Conservation (phyloP, 176 grass and related monocot genomes). For the Juncus effusus region DNA sequence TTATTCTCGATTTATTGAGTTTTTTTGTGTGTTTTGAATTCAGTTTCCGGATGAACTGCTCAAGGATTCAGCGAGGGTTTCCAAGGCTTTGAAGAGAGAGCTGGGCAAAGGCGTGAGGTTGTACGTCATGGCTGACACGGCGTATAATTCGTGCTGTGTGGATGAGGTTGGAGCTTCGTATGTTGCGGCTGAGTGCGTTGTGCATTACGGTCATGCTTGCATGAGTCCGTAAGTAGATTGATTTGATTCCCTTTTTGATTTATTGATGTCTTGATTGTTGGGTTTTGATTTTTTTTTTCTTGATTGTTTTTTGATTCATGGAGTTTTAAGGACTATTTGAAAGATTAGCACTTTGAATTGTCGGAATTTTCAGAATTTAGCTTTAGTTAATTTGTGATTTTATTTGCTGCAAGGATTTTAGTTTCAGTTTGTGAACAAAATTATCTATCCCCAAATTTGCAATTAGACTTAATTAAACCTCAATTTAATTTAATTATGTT, state of each 20-base stretch:
- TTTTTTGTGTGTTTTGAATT: neutral
- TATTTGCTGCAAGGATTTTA: too few species aligned
- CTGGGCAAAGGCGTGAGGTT: constrained; percentile 40
- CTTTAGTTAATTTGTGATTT: too few species aligned
- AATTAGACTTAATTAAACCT: too few species aligned
- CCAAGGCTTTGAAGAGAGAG: constrained; percentile 45
- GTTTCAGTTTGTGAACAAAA: too few species aligned
- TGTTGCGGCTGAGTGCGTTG: constrained; percentile 74
- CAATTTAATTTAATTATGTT: constrained; percentile 27
- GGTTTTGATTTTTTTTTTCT: too few species aligned
- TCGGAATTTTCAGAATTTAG: too few species aligned
- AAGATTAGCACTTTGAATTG: neutral
- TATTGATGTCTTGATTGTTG: neutral
- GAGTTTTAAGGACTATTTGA: neutral
- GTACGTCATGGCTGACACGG: constrained; percentile 89
- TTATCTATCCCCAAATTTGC: too few species aligned
- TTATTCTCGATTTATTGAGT: constrained; percentile 5
- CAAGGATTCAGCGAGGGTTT: constrained; percentile 49
- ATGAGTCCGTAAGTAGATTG: constrained; percentile 75
- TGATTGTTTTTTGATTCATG: neutral
- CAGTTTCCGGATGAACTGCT: constrained; percentile 84
- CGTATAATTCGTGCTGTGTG: constrained; percentile 88
- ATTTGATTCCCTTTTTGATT: neutral
- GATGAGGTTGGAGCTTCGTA: constrained; percentile 87
- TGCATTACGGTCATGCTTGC: constrained; percentile 93